phyloP scores from a whole-genome alignment of 73 alveolate genomes.

The Tetrahymena malaccensis region DNA sequence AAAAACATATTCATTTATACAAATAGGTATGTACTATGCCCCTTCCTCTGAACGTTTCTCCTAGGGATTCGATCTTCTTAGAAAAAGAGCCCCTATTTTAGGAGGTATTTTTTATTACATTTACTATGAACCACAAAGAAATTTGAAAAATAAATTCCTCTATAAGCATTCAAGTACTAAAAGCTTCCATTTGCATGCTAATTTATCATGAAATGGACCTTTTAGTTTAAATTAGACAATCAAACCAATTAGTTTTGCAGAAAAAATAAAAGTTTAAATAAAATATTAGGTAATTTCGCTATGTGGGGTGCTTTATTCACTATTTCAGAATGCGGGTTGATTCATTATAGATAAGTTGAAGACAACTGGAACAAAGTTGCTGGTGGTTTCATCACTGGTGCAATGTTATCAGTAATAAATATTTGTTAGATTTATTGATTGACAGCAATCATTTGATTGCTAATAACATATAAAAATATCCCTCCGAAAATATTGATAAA shows the following conservation, averaged over 20 bases:
- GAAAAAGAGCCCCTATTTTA: constrained; percentile 72
- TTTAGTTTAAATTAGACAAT: neutral
- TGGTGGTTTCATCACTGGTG: constrained; percentile 70
- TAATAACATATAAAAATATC: neutral
- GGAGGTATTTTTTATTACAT: constrained; percentile 50
- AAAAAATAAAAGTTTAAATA: neutral
- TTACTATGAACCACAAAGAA: no score
- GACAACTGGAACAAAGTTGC: constrained; percentile 58
- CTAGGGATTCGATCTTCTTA: constrained; percentile 61
- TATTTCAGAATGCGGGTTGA: constrained; percentile 51
- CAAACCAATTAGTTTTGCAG: neutral
- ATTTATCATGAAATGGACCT: neutral
- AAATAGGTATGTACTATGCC: constrained; percentile 52
- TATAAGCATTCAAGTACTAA: neutral
- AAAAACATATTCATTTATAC: neutral
- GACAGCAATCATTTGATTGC: neutral
- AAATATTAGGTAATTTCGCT: constrained; percentile 35
- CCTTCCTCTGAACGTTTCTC: constrained; percentile 58
- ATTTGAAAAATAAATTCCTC: no score
- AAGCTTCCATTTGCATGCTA: neutral
- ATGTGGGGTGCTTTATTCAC: constrained; percentile 79
- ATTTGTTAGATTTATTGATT: neutral
- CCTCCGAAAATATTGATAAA: neutral
- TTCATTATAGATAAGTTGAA: constrained; percentile 54
- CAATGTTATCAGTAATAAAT: constrained; percentile 57